Conservation (phyloP, 2,329 filamentous ascomycete species). For the Elsinoe australis region DNA sequence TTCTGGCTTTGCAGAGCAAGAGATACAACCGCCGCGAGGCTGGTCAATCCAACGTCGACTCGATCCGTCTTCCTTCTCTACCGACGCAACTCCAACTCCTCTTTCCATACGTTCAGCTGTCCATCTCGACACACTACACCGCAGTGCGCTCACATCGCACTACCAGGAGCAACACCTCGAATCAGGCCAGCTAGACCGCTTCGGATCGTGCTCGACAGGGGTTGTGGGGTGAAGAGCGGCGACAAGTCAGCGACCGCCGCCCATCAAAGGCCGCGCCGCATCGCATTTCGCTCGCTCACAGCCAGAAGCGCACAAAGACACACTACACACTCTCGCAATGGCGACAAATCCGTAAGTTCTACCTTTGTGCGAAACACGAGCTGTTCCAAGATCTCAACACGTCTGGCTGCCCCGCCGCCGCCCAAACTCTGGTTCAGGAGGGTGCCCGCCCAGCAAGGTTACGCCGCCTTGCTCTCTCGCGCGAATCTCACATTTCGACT, state of each 20-base stretch:
- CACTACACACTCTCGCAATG: slow-evolving; percentile 10
- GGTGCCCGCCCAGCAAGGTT: not conserved
- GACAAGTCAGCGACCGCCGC: slow-evolving; percentile 9
- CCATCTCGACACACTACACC: not conserved
- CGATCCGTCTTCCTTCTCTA: slow-evolving; percentile 10
- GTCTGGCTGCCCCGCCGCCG: slow-evolving; percentile 9
- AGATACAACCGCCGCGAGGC: slow-evolving; percentile 15
- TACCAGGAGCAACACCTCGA: not conserved
- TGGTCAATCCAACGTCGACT: slow-evolving; percentile 16
- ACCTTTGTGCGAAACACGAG: slow-evolving; percentile 9
- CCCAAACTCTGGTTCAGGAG: slow-evolving; percentile 13
- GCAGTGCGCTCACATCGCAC: not conserved
- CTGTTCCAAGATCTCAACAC: slow-evolving; percentile 14
- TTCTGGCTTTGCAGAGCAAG: slow-evolving; percentile 7
- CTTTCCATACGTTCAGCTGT: not conserved
- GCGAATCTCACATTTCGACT: not conserved
- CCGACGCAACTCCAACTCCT: slow-evolving; percentile 4
- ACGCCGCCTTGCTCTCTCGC: not conserved
- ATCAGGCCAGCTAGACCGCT: not conserved
- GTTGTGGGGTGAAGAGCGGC: slow-evolving; percentile 14
- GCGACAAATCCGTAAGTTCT: slow-evolving; percentile 13
- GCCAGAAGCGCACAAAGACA: slow-evolving; percentile 1
- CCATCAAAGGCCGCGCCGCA: slow-evolving; percentile 6
- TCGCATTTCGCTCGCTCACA: not conserved
- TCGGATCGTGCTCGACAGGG: not conserved